Percentiles rank a stretch among this genome's conserved stretches.
Evolutionary conservation across 192 early-diverging fungal genomes (phyloP).

Genomic region (Coemansia sp.): DNA sequence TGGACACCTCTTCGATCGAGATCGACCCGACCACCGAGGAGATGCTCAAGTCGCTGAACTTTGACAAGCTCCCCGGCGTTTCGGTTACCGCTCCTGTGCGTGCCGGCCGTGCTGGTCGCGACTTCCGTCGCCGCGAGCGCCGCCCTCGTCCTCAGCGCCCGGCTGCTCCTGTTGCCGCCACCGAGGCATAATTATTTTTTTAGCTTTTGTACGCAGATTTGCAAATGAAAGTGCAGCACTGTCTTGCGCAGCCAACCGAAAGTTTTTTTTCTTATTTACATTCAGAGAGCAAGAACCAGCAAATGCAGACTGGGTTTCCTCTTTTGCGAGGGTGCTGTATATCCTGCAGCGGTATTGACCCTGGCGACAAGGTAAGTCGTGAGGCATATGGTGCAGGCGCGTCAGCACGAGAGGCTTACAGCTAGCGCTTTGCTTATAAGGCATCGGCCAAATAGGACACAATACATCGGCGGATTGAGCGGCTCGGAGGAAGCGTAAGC

Average conservation of each 20-base stretch:
- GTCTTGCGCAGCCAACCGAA: no score
- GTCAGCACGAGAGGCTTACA: no score
- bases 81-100: slow-evolving; percentile 57
- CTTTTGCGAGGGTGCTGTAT: slow-evolving; percentile 37
- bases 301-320: slow-evolving; percentile 15
- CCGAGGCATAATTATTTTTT: slow-evolving; percentile 33
- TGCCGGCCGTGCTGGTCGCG: slow-evolving; percentile 43
- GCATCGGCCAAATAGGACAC: slow-evolving; percentile 15
- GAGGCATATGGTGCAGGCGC: no score
- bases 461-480: slow-evolving; percentile 32
- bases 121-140: slow-evolving; percentile 43
- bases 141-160: slow-evolving; percentile 34
- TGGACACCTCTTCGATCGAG: slow-evolving; percentile 86
- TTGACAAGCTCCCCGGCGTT: slow-evolving; percentile 88
- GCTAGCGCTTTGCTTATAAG: background rate
- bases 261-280: background rate
- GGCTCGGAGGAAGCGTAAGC: slow-evolving; percentile 39
- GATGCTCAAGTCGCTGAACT: slow-evolving; percentile 95
- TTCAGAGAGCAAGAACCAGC: background rate
- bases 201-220: slow-evolving; percentile 7
- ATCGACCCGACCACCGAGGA: slow-evolving; percentile 94
- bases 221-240: background rate
- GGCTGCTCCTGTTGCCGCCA: slow-evolving; percentile 36
- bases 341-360: slow-evolving; percentile 44
- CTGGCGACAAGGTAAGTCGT: slow-evolving; percentile 34